A percentile compares a stretch with the other conserved stretches of the same genome.
phyloP scores from a whole-genome alignment of 2,329 filamentous ascomycete genomes.

The Cordyceps cateniannulata region DNA sequence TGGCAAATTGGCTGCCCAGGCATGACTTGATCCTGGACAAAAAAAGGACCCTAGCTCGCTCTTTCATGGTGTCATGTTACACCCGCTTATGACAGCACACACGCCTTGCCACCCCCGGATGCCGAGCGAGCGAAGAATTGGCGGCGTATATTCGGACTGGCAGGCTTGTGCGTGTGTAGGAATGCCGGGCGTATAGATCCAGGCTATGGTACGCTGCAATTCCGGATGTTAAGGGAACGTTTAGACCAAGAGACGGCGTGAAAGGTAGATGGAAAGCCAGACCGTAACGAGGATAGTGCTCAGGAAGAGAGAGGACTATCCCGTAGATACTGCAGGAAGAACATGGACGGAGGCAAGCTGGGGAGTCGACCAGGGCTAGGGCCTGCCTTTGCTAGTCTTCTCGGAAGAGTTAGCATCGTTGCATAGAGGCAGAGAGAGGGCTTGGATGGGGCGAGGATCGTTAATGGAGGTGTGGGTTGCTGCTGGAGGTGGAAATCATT shows the following conservation, averaged over 20 bases:
- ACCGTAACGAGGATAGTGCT: not conserved
- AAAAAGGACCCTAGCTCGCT: not conserved
- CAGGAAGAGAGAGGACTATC: not conserved
- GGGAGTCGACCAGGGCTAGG: not conserved
- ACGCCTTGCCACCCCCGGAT: not conserved
- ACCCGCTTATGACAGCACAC: not conserved
- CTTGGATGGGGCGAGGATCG: not conserved
- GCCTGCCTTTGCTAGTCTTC: not conserved
- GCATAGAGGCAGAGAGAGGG: slow-evolving; percentile 31
- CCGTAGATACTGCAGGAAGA: not conserved
- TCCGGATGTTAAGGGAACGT: not conserved
- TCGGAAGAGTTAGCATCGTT: slow-evolving; percentile 35
- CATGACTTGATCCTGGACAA: slow-evolving; percentile 5
- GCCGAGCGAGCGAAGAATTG: slow-evolving; percentile 3
- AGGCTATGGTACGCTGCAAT: slow-evolving; percentile 7
- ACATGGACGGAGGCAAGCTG: not conserved
- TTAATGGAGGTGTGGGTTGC: slow-evolving; percentile 4
- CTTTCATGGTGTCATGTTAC: slow-evolving; percentile 1
- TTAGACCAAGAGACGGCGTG: not conserved
- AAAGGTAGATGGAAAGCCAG: not conserved
- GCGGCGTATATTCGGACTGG: not conserved
- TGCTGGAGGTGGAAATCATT: not conserved
- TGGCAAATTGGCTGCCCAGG: slow-evolving; percentile 3
- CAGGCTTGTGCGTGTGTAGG: not conserved
- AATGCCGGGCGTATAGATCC: not conserved